Evolutionary conservation across 2,329 filamentous ascomycete genomes (phyloP), one percentile per base, ranked within the genome.

Genomic region (Endoconidiophora laricicola): DNA sequence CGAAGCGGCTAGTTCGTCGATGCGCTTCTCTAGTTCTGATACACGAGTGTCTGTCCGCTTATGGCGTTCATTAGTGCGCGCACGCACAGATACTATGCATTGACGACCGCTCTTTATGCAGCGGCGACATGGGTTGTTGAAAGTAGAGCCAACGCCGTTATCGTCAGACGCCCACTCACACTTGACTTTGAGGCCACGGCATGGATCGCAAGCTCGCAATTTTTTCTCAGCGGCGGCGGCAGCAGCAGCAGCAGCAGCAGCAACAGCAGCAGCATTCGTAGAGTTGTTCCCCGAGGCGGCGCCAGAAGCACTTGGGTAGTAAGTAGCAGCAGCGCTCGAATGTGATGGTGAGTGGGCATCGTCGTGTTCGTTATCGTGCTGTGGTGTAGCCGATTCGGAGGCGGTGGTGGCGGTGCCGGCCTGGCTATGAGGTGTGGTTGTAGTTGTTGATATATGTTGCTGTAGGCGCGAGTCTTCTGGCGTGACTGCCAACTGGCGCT

Each of bases 31-130:
- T 47, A 95, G 71, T 68, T 94, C 87, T 6, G 86, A 83, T 10
- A 95, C 87, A 47, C 86, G 74, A 56, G 79, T 90, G 62, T 94
- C 88, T 49, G 85, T 87, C 70, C 94, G 94, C 70, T 90, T 94
- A 68, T 90, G 85, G 42, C 87, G 73, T 66, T 93, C 94, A 14
- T 50, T 52, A 6, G 50, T 53, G 39, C 86, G 63, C 26, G 71
- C 76, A 12, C 74, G 85, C 55, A 79, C 76, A 1, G 86, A 93
- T 54, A 88, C 80, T 39, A 88, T 67, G 60, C 87, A 94, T 55
- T 71, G 71, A 37, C 86, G 71, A n/a, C 79, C 77, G 2, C 86
- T 83, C 65, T 93, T 94, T 46, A 76, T 74, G 62, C 87, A 94
- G 55, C 87, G 76, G 61, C 75, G 78, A 62, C 82, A 86, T 3